Base-by-base conservation (phyloP, 164 flowering plant genomes). In the Chloranthus sessilifolius region DNA sequence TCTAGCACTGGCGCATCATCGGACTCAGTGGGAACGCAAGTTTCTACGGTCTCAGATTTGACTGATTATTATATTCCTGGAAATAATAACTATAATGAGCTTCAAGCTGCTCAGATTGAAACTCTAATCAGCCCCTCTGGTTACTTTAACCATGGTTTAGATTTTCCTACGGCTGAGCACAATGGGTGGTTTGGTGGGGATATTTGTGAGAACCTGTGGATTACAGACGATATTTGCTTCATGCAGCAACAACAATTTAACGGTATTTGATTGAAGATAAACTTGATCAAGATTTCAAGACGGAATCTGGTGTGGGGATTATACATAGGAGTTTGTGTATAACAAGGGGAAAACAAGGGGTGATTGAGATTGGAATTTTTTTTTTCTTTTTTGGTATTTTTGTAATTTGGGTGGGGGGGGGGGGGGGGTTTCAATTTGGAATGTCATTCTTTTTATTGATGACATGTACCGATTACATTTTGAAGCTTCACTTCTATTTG, bases 161-260 rank as follows among this genome's bases (percentile, higher is more conserved):
- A 38, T 11, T 57, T 56, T 15, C 47, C 53, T 5, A 43, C 49
- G 4, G 20, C 27, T 25, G 62, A 43, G 24, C 38, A 62, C 26
- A 56, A 40, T 39, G 50, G 35, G 7, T 47, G 50, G 50, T 29
- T 49, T 42, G 80, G 67, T 39, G 79, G 68, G 35, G 75, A 59
- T 17, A 20, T 52, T 5, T 52, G 72, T 3, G 83, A 78, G 58
- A 70, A 63, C 47, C 55, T 78, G 38, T 88, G 86, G 90, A 88
- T 73, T 45, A 68, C 44, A 6, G 89, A 85, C 12, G 88, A 81
- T 29, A 43, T 70, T 24, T 80, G 69, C 75, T 60, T 74, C 47
- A 49, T 73, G n/a, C 85, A 75, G 47, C 81, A 78, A 42, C 84
- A 80, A 19, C 34, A 70, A 51, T 60, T 47, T 61, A 52, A 39